These are phyloP conservation scores for Mariannaea sp. DNA, from an alignment of 2,329 filamentous ascomycete genomes.

Conservation along the genomic window DNA sequence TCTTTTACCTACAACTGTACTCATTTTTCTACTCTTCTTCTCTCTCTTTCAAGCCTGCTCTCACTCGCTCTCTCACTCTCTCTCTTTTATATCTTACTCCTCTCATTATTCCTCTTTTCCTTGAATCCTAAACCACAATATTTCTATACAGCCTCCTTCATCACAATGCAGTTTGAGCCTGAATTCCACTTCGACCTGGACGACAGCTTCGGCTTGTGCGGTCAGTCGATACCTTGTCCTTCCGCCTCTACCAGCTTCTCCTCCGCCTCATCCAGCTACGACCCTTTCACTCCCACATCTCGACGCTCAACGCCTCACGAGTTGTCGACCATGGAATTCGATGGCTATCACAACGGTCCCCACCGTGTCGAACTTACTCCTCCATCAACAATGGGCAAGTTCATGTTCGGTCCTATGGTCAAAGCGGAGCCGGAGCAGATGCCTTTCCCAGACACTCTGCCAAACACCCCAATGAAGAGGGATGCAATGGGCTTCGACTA, in stretches of 20 bases:
- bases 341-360: constrained; percentile 37
- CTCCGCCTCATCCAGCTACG: constrained; percentile 48
- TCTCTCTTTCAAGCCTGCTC: constrained; percentile 1
- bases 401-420: constrained; percentile 40
- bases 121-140: background rate
- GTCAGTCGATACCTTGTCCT: constrained; percentile 44
- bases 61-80: constrained; percentile 17
- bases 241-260: constrained; percentile 47
- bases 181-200: constrained; percentile 49
- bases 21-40: constrained; percentile 2
- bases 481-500: constrained; percentile 45
- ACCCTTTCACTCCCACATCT: constrained; percentile 51
- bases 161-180: constrained; percentile 46
- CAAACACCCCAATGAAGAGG: constrained; percentile 46
- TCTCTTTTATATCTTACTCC: background rate
- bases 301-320: constrained; percentile 50
- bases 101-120: constrained; percentile 17
- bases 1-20: constrained; percentile 2
- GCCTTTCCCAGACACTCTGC: constrained; percentile 40
- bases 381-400: constrained; percentile 43
- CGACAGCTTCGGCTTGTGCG: constrained; percentile 46
- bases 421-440: constrained; percentile 44
- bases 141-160: constrained; percentile 17
- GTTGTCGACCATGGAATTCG: constrained; percentile 45
- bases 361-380: constrained; percentile 45